Evolutionary conservation across 345 rosid genomes (phyloP), one percentile per base, ranked within the genome.

Genomic region (Hypericum androsaemum): DNA sequence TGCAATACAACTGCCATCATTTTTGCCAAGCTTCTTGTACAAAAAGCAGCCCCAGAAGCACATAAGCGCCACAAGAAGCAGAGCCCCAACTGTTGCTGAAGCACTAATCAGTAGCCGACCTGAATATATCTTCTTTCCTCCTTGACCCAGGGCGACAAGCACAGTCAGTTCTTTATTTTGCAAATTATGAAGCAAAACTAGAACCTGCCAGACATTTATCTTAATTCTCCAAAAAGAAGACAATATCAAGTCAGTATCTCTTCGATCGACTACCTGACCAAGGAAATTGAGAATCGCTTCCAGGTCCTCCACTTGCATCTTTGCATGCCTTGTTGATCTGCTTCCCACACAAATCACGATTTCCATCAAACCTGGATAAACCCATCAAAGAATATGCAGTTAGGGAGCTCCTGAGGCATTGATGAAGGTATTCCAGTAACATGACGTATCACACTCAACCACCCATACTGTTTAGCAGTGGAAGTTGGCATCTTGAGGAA

Each of bases 31-130:
- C 81, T 88, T 92, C 76, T 88, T 92, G 63, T 85, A 92, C 53
- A 92, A 84, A 76, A 92, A 88, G 77, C 98, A 92, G 35, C 98
- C 98, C 97, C 94, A 92, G 58, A 85, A 92, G 68, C 97, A 86
- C 98, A 92, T 92, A 50, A 92, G 95, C 42, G 98, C 98, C 69
- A 92, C 97, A 64, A 92, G 73, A 68, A 92, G 97, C 44, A 92
- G 74, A 49, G 95, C 97, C 52, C 98, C 98, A 35, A 92, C 75
- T 13, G 98, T 92, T 40, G 97, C 97, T 58, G 86, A 85, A 50
- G 98, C 88, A 69, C 98, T 88, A 58, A 88, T 80, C 47, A 92
- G 81, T 47, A 92, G 68, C 66, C 82, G 71, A 41, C 84, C 89
- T 41, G 97, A 76, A 57, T 78, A 65, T 57, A 73, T 88, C 68